phyloP scores from a whole-genome alignment of 192 early-diverging fungal species.

The Gryganskiella cystojenkinii region DNA sequence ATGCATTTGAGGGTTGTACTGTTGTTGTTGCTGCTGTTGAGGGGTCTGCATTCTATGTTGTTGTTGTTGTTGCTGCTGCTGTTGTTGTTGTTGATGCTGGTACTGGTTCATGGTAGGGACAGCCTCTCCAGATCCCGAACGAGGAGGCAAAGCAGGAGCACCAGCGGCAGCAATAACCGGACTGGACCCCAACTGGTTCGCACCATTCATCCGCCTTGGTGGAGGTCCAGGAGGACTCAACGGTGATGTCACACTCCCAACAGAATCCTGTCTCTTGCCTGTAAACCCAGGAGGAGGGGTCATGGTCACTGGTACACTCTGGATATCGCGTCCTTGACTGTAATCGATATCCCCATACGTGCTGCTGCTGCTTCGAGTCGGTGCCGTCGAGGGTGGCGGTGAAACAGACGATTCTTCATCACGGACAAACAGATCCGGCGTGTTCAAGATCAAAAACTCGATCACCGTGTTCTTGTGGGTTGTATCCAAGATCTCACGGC shows the following conservation, averaged over 20 bases:
- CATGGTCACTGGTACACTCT: conserved; percentile 4
- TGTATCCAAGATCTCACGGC: conserved; percentile 78
- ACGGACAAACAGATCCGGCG: conserved; percentile 29
- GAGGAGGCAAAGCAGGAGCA: conserved; percentile 14
- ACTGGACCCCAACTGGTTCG: not conserved
- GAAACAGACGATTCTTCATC: conserved; percentile 7
- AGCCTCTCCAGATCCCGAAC: conserved; percentile 36
- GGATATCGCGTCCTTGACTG: not conserved
- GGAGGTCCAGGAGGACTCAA: conserved; percentile 4
- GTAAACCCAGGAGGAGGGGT: conserved; percentile 9
- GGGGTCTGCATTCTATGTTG: conserved; percentile 12
- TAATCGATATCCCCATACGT: not conserved
- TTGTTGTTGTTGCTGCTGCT: not conserved
- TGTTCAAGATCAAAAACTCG: conserved; percentile 74
- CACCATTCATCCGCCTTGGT: conserved; percentile 12
- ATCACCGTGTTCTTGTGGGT: conserved; percentile 76
- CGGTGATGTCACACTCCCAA: conserved; percentile 1
- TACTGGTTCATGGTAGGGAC: conserved; percentile 15
- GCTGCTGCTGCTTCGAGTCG: not conserved
- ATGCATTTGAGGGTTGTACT: conserved; percentile 7
- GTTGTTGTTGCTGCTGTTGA: not conserved
- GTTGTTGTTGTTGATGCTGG: conserved; percentile 8
- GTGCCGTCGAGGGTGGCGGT: not conserved
- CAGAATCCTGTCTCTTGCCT: conserved; percentile 24
- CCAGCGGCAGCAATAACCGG: not conserved